Evolutionary conservation across 1,139 yeast species (phyloP), one percentile per base, ranked within the genome.

Genomic region (Saccharomyces hybrid): DNA sequence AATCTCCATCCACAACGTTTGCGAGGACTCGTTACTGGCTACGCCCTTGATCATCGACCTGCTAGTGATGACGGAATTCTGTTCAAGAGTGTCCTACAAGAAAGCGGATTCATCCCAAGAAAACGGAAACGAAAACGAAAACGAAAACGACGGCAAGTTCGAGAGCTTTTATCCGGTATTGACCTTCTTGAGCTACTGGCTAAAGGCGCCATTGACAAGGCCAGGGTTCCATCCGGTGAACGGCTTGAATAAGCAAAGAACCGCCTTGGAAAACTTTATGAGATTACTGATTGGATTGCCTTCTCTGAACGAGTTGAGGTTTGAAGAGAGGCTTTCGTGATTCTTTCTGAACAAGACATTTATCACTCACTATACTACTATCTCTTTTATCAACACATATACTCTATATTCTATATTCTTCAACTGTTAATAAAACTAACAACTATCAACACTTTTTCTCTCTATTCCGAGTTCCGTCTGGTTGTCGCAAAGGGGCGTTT

Each of bases 1-100:
- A 71, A 87, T 91, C 61, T 84, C 95, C 55, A 86, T 91, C 68
- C 96, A 90, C 76, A 91, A 91, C 70, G 96, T 91, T 46, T 91
- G 98, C 73, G 98, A 91, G 75, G 98, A 91, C 73, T 90, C 97
- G 4, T 78, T 91, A 65, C 80, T 91, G 71, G 98, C 98, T 34
- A 87, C 96, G 28, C 98, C 98, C 53, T 79, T 91, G 73, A 91
- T 91, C 71, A 85, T 91, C 65, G 98, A 91, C 72, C 79, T 91
- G 73, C 88, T 89, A 53, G 85, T 91, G 52, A 85, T 90, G 80
- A 77, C 96, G 55, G 98, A 91, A 74, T 89, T 91, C 73, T 79
- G 89, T 68, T 82, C 91, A 53, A 84, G 98, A 73, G 93, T 91
- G 59, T 77, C 83, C 55, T 90, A 89, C 79, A 84, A 80, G 72